Conservation (phyloP, 2,329 filamentous ascomycete genomes). For the Drechmeria coniospora region DNA sequence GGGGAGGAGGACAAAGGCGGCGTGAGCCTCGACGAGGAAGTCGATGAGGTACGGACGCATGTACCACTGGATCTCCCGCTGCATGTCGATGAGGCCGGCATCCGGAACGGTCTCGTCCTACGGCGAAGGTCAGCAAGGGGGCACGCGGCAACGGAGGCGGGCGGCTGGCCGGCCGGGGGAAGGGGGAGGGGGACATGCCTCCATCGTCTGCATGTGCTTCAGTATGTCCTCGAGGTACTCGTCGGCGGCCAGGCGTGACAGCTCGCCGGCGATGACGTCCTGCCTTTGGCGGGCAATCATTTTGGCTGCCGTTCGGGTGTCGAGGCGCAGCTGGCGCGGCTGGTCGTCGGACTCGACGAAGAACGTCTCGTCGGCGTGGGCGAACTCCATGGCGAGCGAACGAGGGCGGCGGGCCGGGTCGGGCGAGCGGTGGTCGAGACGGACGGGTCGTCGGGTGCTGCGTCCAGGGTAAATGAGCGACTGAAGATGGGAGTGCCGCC, state of each 20-base stretch:
- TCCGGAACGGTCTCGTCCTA: constrained; percentile 79
- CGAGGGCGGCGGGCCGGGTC: too few relatives aligned
- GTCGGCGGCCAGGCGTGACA: constrained; percentile 70
- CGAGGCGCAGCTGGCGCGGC: constrained; percentile 38
- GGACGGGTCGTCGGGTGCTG: constrained; percentile 6
- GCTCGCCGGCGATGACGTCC: constrained; percentile 74
- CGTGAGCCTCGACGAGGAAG: constrained; percentile 93
- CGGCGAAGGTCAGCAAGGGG: constrained; percentile 8
- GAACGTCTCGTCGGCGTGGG: constrained; percentile 29
- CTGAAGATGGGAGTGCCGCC: constrained; percentile 34
- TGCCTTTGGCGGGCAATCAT: constrained; percentile 70
- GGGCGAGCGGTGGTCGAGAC: background rate
- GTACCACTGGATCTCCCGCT: constrained; percentile 98
- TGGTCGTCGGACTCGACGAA: constrained; percentile 39
- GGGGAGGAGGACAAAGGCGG: constrained; percentile 82
- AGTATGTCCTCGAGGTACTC: constrained; percentile 93
- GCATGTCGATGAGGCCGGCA: constrained; percentile 95
- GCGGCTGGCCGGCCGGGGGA: too few relatives aligned
- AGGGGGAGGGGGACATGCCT: constrained; percentile 40
- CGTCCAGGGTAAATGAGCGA: constrained; percentile 26
- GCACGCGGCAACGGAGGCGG: too few relatives aligned
- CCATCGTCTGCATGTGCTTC: constrained; percentile 90
- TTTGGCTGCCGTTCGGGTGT: constrained; percentile 60
- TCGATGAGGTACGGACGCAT: constrained; percentile 97
- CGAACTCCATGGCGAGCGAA: constrained; percentile 32